Conservation (phyloP, 2,329 filamentous ascomycete genomes). For the Calonectria leucothoes region DNA sequence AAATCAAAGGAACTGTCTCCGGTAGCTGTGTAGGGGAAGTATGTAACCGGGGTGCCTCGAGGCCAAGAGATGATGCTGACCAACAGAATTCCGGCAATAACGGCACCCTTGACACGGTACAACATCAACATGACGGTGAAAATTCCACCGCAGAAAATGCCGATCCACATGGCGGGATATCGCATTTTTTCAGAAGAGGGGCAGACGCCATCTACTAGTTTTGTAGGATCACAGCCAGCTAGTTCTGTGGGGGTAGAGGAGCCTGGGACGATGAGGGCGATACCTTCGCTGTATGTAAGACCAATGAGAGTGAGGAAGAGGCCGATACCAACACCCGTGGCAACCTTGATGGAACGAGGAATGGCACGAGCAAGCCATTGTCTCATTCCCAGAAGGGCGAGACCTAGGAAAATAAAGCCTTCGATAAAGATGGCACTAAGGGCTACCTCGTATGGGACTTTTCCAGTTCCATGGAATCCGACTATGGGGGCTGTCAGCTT, state of each 20-base stretch:
- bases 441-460: constrained; percentile 79
- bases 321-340: constrained; percentile 87
- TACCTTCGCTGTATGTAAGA: constrained; percentile 83
- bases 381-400: constrained; percentile 83
- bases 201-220: constrained; percentile 66
- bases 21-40: constrained; percentile 78
- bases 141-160: constrained; percentile 87
- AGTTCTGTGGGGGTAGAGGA: constrained; percentile 76
- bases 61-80: constrained; percentile 94
- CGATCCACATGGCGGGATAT: constrained; percentile 86
- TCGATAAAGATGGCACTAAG: constrained; percentile 91
- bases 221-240: constrained; percentile 70
- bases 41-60: constrained; percentile 78
- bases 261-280: constrained; percentile 81
- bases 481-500: constrained; percentile 55
- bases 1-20: constrained; percentile 83
- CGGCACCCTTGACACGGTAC: constrained; percentile 88
- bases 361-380: constrained; percentile 91
- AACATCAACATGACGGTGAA: constrained; percentile 84
- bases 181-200: constrained; percentile 78
- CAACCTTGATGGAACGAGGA: constrained; percentile 86
- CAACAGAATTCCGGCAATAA: constrained; percentile 84
- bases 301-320: constrained; percentile 83
- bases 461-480: constrained; percentile 78
- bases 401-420: constrained; percentile 84